Evolutionary conservation across 768 basidiomycete species (phyloP).

Genomic region (Sporobolomyces pararoseus): DNA sequence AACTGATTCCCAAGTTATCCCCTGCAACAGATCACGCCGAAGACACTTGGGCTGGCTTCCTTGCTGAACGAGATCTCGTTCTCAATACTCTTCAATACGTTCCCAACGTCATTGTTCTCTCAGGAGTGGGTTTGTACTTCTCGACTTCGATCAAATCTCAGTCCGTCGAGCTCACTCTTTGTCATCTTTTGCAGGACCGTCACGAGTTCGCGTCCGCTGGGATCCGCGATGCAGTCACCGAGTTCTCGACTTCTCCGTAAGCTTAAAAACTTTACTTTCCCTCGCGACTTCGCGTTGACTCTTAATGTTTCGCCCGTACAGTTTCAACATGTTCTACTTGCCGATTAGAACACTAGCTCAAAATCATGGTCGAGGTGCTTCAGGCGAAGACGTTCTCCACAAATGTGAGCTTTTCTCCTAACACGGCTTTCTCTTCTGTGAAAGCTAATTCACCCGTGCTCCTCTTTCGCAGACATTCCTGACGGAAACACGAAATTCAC

Average conservation of each 20-base stretch:
- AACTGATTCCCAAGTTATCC: background rate
- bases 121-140: constrained; percentile 34
- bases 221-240: constrained; percentile 53
- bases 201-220: constrained; percentile 68
- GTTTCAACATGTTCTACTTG: constrained; percentile 48
- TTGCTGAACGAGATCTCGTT: constrained; percentile 59
- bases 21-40: constrained; percentile 54
- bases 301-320: background rate
- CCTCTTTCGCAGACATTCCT: constrained; percentile 55
- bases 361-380: constrained; percentile 34
- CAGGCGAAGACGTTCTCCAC: constrained; percentile 44
- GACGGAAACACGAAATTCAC: constrained; percentile 69
- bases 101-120: constrained; percentile 64
- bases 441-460: constrained; percentile 37
- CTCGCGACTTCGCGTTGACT: constrained; percentile 46
- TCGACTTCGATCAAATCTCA: background rate
- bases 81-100: constrained; percentile 62
- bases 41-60: constrained; percentile 70
- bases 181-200: constrained; percentile 53
- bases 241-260: constrained; percentile 64
- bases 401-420: constrained; percentile 38
- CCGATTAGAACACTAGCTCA: constrained; percentile 44
- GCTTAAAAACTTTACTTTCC: background rate
- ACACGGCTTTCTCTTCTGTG: background rate
- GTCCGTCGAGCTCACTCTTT: background rate